Conservation (phyloP, 2,329 filamentous ascomycete genomes). For the Fusarium pseudoanthophilum region DNA sequence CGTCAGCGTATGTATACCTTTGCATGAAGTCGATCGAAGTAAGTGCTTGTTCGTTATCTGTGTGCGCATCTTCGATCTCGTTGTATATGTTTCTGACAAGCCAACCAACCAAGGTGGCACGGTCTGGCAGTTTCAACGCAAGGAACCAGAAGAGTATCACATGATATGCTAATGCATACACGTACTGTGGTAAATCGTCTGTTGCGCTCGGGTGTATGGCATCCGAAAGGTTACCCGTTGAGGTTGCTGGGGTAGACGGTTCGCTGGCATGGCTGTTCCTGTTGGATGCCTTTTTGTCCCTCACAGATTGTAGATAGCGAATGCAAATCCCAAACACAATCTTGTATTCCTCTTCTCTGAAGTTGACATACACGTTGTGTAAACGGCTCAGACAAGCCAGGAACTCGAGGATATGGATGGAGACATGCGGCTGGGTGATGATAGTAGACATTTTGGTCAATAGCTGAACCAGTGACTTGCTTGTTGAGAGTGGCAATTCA, state of each 20-base stretch:
- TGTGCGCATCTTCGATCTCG: slow-evolving; percentile 77
- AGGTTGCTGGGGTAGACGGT: slow-evolving; percentile 46
- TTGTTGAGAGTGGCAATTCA: slow-evolving; percentile 87
- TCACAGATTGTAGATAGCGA: slow-evolving; percentile 88
- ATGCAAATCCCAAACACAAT: slow-evolving; percentile 96
- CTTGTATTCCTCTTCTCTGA: slow-evolving; percentile 90
- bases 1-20: slow-evolving; percentile 84
- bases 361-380: slow-evolving; percentile 86
- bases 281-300: slow-evolving; percentile 69
- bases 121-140: slow-evolving; percentile 84
- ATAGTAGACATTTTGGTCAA: slow-evolving; percentile 95
- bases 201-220: slow-evolving; percentile 49
- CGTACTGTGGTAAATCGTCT: slow-evolving; percentile 90
- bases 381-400: slow-evolving; percentile 88
- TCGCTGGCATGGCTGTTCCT: slow-evolving; percentile 60
- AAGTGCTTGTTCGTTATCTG: slow-evolving; percentile 89
- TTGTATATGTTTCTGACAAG: slow-evolving; percentile 88
- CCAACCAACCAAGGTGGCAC: slow-evolving; percentile 86
- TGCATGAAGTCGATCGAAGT: slow-evolving; percentile 97
- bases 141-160: slow-evolving; percentile 98
- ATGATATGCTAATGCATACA: slow-evolving; percentile 93
- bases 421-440: slow-evolving; percentile 91
- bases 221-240: slow-evolving; percentile 33
- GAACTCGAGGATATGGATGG: slow-evolving; percentile 95
- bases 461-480: slow-evolving; percentile 85